Evolutionary conservation across 371 early-diverging fungal species (phyloP).

Genomic region (Mortierella sp.): DNA sequence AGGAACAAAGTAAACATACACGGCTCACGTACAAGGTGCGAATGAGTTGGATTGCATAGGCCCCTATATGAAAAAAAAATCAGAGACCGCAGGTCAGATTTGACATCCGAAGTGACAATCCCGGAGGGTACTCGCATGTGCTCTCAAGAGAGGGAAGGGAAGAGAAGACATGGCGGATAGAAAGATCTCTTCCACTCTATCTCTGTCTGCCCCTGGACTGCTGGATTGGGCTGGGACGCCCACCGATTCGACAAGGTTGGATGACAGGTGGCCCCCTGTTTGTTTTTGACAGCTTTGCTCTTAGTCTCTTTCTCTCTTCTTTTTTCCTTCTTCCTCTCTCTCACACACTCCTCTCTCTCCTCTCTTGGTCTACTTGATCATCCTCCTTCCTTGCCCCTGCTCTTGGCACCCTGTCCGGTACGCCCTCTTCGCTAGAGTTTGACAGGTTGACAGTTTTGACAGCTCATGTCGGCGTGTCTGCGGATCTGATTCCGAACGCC

Average conservation of each 20-base stretch:
- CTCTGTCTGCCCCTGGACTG: no score
- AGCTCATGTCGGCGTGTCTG: no score
- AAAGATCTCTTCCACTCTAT: no score
- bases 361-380: neutral
- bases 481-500: neutral
- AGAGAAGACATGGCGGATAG: no score
- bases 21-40: neutral
- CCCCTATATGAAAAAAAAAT: constrained; percentile 30
- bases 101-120: constrained; percentile 34
- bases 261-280: neutral
- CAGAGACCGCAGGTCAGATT: constrained; percentile 7
- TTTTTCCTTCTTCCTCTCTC: constrained; percentile 2
- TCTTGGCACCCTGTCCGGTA: no score
- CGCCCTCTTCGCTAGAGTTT: no score
- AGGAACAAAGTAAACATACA: no score
- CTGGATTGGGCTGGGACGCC: no score
- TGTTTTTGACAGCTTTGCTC: constrained; percentile 6
- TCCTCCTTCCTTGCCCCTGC: neutral
- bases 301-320: neutral
- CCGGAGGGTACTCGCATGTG: constrained; percentile 33
- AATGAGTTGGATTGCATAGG: constrained; percentile 24
- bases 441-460: no score
- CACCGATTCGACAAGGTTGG: no score
- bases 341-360: neutral
- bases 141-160: no score